Base-by-base conservation (phyloP, 1,284 basidiomycete species). In the Dichomitus squalens region DNA sequence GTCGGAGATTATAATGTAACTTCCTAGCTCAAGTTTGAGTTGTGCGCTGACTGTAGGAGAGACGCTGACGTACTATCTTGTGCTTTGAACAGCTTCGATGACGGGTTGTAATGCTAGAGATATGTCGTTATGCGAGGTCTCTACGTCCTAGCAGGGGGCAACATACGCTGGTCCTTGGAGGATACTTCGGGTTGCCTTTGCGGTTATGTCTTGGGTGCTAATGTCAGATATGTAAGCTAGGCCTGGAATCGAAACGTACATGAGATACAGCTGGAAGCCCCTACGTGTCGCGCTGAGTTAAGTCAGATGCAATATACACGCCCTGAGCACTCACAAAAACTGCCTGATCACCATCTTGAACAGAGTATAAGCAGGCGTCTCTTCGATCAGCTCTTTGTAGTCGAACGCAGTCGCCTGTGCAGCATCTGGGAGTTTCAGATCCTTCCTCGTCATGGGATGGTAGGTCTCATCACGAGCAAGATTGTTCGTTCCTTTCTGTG, bases 281-380 rank as follows among this genome's bases (percentile, higher is more conserved):
- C 73, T 75, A 31, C 20, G 39, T 23, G 4, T 8, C 5, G 25
- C 9, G 4, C 18, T 1, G 3, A 21, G n/a, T 20, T 34, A 7
- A 27, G 18, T 9, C 20, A 23, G 12, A 16, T 20, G 27, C 8
- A 23, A 20, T n/a, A 8, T 1, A 27, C 9, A 33, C 38, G 2
- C 0, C 12, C 29, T 9, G 14, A 21, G 0, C 16, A 65, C 70
- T 58, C 49, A 73, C 70, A 82, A 61, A 53, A 81, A 73, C 67
- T 84, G 73, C 64, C 83, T 80, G 21, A 84, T 64, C 50, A 86
- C 58, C 63, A 85, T 70, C 71, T 80, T 79, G 70, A 73, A 70
- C 36, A 87, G 71, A 48, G 81, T 80, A 71, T 75, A 85, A 4
- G 83, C 63, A 1, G 88, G 88, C 8, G 86, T 85, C 66, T 90